Base-by-base conservation (phyloP, 345 rosid genomes). In the Eucalyptus erythrocorys region DNA sequence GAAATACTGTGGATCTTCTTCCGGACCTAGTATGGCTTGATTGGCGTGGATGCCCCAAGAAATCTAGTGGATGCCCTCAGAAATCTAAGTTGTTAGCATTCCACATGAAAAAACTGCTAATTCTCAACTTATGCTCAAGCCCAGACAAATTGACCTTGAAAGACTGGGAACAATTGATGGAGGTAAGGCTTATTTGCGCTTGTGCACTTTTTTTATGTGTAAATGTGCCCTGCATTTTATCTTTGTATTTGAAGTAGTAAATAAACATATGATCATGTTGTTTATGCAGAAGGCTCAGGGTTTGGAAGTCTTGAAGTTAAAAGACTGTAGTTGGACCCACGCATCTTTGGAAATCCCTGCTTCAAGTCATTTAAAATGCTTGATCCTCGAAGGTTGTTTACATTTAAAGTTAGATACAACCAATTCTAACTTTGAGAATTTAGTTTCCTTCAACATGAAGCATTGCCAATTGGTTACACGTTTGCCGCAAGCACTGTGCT, bases 71-170 rank as follows among this genome's bases (percentile, higher is more conserved):
- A 32, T 0, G 42, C 24, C 79, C 19, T 32, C 6, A 2, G 6
- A 16, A 16, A 66, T 68, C 79, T 32, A 68, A 68, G 21, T 68
- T 68, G 42, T 68, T 32, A 3, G 24, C 42, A 16, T 68, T 68
- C 6, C 0, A 0, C 1, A 68, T 68, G 79, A 0, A 68, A 21
- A 3, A 16, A 3, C 42, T 68, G 4, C 4, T 68, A 16, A 68
- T 68, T 68, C 79, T 68, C 22, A 16, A 32, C 42, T 68, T 68
- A 16, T 68, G 79, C 4, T 68, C 79, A 32, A 66, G 79, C 9
- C 24, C 11, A 32, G 42, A 15, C 12, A 8, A 3, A 16, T 32
- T 68, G 79, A 32, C 2, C 0, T 0, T 32, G 79, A 1, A 68
- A 68, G 79, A 68, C 0, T 32, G 79, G 79, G 34, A 32, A 32